Evolutionary conservation across 192 early-diverging fungal species (phyloP).

Genomic region (Phycomyces nitens): DNA sequence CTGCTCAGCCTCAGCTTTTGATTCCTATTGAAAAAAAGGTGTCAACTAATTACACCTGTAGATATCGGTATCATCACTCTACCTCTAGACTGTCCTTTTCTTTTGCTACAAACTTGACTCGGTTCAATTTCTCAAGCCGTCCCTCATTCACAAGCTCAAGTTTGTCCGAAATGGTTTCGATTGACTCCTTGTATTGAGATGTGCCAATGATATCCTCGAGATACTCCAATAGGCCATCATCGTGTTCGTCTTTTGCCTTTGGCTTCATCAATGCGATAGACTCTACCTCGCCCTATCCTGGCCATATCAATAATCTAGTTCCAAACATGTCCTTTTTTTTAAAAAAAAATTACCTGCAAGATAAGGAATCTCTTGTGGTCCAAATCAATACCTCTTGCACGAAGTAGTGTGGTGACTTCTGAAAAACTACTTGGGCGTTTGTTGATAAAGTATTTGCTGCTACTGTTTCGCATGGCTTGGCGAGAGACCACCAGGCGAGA

Average conservation of each 20-base stretch:
- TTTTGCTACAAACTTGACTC: slow-evolving; percentile 86
- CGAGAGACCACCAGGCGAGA: slow-evolving; percentile 80
- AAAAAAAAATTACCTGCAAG: slow-evolving; percentile 55
- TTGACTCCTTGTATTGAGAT: slow-evolving; percentile 77
- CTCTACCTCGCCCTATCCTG: slow-evolving; percentile 90
- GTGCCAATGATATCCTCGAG: slow-evolving; percentile 99
- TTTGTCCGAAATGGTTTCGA: slow-evolving; percentile 64
- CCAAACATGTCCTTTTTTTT: too few relatives aligned
- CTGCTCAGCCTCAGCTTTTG: slow-evolving; percentile 76
- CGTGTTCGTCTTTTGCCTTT: slow-evolving; percentile 85
- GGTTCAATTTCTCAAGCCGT: slow-evolving; percentile 74
- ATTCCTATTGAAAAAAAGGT: slow-evolving; percentile 38
- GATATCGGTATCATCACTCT: background rate
- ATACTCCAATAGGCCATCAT: slow-evolving; percentile 96
- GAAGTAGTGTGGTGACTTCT: slow-evolving; percentile 82
- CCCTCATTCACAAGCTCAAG: slow-evolving; percentile 77
- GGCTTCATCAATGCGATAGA: slow-evolving; percentile 97
- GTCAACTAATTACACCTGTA: background rate
- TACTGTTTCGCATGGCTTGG: slow-evolving; percentile 61
- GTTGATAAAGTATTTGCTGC: slow-evolving; percentile 78
- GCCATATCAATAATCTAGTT: background rate
- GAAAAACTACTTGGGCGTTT: slow-evolving; percentile 63
- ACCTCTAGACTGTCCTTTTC: slow-evolving; percentile 81
- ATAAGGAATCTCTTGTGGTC: slow-evolving; percentile 98
- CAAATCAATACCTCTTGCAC: slow-evolving; percentile 85